Conservation (phyloP, 2,329 filamentous ascomycete genomes). For the Pyricularia grisea region DNA sequence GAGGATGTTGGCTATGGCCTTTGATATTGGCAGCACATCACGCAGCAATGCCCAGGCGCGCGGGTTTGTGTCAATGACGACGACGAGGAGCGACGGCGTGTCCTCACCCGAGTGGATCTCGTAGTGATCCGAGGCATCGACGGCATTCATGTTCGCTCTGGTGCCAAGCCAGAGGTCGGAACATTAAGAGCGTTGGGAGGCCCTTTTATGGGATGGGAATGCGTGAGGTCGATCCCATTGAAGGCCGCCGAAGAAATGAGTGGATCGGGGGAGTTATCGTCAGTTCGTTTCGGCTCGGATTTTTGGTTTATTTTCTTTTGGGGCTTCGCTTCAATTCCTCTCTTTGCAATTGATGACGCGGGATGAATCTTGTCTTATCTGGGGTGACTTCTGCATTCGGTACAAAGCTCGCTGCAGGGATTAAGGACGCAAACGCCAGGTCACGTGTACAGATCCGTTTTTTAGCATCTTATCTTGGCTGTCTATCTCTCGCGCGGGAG, state of each 20-base stretch:
- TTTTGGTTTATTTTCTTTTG: neutral
- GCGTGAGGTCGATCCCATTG: neutral
- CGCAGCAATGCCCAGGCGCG: constrained; percentile 77
- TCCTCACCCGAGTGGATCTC: constrained; percentile 43
- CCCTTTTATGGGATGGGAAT: neutral
- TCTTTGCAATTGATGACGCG: neutral
- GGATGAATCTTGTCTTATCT: neutral
- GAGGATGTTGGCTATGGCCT: constrained; percentile 78
- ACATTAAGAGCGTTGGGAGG: constrained; percentile 1
- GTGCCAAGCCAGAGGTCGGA: neutral
- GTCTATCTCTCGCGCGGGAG: neutral
- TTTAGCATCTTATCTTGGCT: neutral
- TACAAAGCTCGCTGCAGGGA: neutral
- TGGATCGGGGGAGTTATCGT: neutral
- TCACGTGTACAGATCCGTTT: neutral
- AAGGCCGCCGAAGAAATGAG: neutral
- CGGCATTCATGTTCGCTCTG: constrained; percentile 36
- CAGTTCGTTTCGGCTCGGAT: neutral
- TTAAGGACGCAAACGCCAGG: neutral
- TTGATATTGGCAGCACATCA: constrained; percentile 66
- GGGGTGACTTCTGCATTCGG: neutral
- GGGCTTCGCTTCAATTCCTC: neutral
- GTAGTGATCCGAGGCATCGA: constrained; percentile 53
- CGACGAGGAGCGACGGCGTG: constrained; percentile 73
- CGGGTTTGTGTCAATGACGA: constrained; percentile 94